phyloP scores from a whole-genome alignment of 1,139 yeast species.

The Sporopachydermia cereana region DNA sequence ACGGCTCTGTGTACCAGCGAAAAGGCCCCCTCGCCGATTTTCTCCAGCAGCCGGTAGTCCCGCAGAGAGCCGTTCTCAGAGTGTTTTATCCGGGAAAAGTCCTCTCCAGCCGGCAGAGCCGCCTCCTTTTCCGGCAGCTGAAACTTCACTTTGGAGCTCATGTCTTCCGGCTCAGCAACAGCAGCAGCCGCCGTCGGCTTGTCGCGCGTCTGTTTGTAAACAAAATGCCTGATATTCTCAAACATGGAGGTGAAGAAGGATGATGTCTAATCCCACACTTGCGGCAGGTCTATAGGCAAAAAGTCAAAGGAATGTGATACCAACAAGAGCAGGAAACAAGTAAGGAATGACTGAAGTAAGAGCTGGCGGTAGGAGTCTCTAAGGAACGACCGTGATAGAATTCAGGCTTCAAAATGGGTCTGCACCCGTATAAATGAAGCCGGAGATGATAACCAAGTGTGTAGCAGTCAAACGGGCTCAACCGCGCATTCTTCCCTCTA shows the following conservation, averaged over 20 bases:
- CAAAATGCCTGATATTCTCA: neutral
- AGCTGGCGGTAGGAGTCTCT: no score
- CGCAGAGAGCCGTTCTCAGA: neutral
- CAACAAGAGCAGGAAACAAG: neutral
- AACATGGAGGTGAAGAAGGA: neutral
- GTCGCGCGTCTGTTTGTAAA: neutral
- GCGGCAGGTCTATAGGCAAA: neutral
- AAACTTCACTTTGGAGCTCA: neutral
- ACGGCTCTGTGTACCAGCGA: conserved; percentile 54
- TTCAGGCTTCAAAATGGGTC: neutral
- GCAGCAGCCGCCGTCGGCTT: no score
- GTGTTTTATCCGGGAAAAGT: neutral
- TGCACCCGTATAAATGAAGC: neutral
- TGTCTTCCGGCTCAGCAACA: no score
- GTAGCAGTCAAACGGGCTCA: no score
- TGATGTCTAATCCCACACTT: neutral
- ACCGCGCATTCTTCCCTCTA: no score
- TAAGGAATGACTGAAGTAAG: no score
- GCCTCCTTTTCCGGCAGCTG: neutral
- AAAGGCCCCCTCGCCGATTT: conserved; percentile 71
- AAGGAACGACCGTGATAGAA: no score
- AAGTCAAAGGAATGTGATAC: neutral
- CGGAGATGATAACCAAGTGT: no score
- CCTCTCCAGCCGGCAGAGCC: neutral
- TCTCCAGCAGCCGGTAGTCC: conserved; percentile 24